These are phyloP conservation scores for Exidia glandulosa DNA, from an alignment of 768 basidiomycete species.

Conservation along the genomic window DNA sequence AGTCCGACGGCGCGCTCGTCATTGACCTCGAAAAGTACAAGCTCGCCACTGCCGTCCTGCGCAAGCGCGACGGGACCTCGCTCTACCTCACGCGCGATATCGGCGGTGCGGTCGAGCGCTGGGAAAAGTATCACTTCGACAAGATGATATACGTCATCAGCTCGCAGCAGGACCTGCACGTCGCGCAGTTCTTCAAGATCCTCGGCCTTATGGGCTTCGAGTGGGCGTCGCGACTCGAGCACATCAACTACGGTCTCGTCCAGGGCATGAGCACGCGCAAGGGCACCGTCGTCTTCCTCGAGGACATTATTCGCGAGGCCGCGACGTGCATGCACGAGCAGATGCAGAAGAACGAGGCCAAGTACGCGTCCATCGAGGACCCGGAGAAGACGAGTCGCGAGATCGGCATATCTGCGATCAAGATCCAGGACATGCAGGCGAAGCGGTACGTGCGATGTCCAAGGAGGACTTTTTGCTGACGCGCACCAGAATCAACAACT, in stretches of 20 bases:
- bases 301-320: slow-evolving; percentile 84
- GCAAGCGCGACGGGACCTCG: slow-evolving; percentile 87
- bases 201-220: slow-evolving; percentile 81
- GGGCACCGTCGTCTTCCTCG: slow-evolving; percentile 74
- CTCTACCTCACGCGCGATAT: slow-evolving; percentile 95
- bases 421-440: slow-evolving; percentile 95
- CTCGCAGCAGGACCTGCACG: slow-evolving; percentile 77
- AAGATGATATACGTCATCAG: slow-evolving; percentile 92
- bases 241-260: slow-evolving; percentile 83
- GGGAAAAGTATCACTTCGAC: slow-evolving; percentile 82
- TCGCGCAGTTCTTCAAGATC: slow-evolving; percentile 89
- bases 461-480: slow-evolving; percentile 57
- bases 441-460: too few species aligned
- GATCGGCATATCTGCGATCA: slow-evolving; percentile 90
- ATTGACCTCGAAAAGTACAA: slow-evolving; percentile 86
- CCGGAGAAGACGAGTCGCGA: slow-evolving; percentile 69
- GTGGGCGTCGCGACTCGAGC: slow-evolving; percentile 74
- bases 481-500: slow-evolving; percentile 94
- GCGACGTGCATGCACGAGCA: slow-evolving; percentile 88
- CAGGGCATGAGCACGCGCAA: slow-evolving; percentile 30
- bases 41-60: slow-evolving; percentile 79
- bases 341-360: slow-evolving; percentile 90
- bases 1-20: slow-evolving; percentile 75
- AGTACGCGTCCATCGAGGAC: slow-evolving; percentile 80
- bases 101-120: slow-evolving; percentile 84